A percentile compares a stretch with the other conserved stretches of the same genome.
These are phyloP conservation scores for Whalleya microplaca DNA, from an alignment of 2,329 filamentous ascomycete species.

Conservation along the genomic window DNA sequence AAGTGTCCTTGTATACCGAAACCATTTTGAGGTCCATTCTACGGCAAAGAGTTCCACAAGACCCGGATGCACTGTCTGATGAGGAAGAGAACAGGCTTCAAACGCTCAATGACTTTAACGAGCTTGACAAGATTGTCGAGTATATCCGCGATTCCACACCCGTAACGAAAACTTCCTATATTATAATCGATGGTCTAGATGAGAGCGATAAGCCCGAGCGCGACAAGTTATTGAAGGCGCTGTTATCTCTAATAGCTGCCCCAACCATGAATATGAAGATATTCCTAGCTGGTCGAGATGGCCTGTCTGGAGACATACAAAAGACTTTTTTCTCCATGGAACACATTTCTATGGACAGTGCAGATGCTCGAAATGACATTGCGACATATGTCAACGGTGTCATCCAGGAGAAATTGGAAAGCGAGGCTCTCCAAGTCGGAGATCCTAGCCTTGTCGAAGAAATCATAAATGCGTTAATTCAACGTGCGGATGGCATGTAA, in stretches of 20 bases:
- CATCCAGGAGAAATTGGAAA: constrained; percentile 15
- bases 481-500: constrained; percentile 40
- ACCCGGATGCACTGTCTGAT: constrained; percentile 10
- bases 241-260: constrained; percentile 21
- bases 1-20: constrained; percentile 21
- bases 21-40: constrained; percentile 29
- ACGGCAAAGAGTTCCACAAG: constrained; percentile 20
- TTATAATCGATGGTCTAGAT: constrained; percentile 38
- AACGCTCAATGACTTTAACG: neutral
- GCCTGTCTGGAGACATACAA: constrained; percentile 17
- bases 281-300: constrained; percentile 5
- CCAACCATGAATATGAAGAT: constrained; percentile 9
- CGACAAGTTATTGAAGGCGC: constrained; percentile 10
- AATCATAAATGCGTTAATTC: constrained; percentile 32
- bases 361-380: constrained; percentile 23
- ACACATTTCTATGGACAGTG: constrained; percentile 16
- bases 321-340: constrained; percentile 4
- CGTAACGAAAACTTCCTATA: constrained; percentile 11
- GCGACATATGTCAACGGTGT: constrained; percentile 22
- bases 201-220: constrained; percentile 30
- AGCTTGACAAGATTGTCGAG: neutral
- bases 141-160: constrained; percentile 4
- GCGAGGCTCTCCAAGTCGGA: constrained; percentile 15
- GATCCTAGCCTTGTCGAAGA: constrained; percentile 22
- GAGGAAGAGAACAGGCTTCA: constrained; percentile 6